Conservation (phyloP, 805 yeast genomes). For the Lipomyces sp. region DNA sequence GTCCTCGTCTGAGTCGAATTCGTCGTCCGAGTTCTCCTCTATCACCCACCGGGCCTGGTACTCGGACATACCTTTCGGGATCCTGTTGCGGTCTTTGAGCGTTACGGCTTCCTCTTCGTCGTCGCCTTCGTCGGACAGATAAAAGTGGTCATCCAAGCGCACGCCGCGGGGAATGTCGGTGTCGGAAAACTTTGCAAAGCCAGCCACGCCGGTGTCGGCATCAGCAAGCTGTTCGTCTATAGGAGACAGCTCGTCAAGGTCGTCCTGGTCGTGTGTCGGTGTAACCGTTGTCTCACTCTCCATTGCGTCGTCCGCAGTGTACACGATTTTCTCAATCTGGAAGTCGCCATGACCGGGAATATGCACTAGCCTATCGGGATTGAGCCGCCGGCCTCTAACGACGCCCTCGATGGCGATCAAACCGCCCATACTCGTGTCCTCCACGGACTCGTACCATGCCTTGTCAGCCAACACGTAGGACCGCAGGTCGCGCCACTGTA, state of each 20-base stretch:
- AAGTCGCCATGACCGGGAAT: constrained; percentile 89
- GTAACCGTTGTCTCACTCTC: constrained; percentile 31
- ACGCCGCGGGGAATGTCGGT: constrained; percentile 43
- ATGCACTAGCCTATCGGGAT: constrained; percentile 73
- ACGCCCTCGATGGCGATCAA: constrained; percentile 61
- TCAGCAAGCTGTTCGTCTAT: constrained; percentile 28
- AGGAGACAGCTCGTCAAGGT: constrained; percentile 33
- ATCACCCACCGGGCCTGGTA: constrained; percentile 73
- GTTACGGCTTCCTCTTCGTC: constrained; percentile 32
- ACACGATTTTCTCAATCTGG: constrained; percentile 60
- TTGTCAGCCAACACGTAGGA: constrained; percentile 80
- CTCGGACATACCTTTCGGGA: constrained; percentile 71
- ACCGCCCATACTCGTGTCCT: constrained; percentile 21
- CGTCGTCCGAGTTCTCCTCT: constrained; percentile 44
- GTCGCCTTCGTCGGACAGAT: constrained; percentile 42
- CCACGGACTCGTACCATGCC: constrained; percentile 45
- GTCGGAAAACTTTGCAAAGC: constrained; percentile 32
- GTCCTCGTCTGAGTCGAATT: constrained; percentile 26
- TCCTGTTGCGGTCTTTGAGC: constrained; percentile 39
- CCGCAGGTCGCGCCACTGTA: constrained; percentile 91
- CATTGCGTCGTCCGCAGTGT: constrained; percentile 36
- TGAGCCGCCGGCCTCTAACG: constrained; percentile 72
- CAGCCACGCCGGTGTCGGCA: constrained; percentile 35
- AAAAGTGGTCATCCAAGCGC: constrained; percentile 55
- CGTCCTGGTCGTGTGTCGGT: constrained; percentile 35